These are phyloP conservation scores for Talaromyces rugulosus DNA, from an alignment of 2,329 filamentous ascomycete species.

Conservation along the genomic window DNA sequence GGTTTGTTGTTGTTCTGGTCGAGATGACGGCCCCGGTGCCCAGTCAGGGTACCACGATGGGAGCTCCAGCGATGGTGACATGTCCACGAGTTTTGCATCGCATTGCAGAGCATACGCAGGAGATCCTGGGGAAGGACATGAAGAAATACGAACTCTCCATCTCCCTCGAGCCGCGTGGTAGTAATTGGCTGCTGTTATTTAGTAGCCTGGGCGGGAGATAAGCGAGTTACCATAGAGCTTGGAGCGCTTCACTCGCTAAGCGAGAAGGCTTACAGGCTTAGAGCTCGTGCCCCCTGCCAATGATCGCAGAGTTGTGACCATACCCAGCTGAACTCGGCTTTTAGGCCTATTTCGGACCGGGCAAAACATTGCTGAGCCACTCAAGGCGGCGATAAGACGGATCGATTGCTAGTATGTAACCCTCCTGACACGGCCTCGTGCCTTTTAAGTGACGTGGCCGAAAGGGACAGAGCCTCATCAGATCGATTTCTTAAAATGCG, in stretches of 20 bases:
- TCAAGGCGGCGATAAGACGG: not conserved
- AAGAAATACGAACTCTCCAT: not conserved
- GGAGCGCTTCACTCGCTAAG: not conserved
- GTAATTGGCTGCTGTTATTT: not conserved
- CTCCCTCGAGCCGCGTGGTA: not conserved
- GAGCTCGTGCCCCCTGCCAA: not conserved
- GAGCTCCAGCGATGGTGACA: not conserved
- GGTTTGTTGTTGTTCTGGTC: not conserved
- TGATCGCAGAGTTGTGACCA: not conserved
- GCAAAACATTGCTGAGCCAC: not conserved
- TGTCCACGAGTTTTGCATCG: not conserved
- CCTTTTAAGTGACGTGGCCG: not conserved
- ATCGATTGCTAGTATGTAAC: not conserved
- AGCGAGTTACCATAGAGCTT: not conserved
- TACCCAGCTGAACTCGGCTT: not conserved
- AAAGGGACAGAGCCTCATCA: not conserved
- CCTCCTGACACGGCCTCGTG: not conserved
- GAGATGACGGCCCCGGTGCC: not conserved
- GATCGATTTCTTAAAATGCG: not conserved
- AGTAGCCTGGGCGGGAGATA: not conserved
- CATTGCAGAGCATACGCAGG: not conserved
- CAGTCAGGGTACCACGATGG: not conserved
- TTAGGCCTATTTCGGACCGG: not conserved
- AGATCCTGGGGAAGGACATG: not conserved
- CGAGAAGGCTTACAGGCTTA: not conserved